Evolutionary conservation across 441 rosid genomes (phyloP), one percentile per base, ranked within the genome.

Genomic region (Populus hybrid): DNA sequence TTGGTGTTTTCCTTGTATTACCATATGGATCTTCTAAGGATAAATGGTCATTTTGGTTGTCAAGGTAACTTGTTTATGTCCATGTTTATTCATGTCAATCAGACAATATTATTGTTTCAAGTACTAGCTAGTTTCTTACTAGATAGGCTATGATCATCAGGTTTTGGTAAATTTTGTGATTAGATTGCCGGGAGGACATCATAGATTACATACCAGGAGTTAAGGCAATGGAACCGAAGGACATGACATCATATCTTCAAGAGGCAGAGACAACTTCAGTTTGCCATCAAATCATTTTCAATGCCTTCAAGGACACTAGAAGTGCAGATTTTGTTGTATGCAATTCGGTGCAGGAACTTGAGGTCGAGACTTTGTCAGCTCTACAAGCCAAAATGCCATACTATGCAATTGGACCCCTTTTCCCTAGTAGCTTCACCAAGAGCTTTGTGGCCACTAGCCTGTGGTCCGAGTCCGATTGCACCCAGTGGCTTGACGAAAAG

Each of bases 401-500:
- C 80, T 89, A 88, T 14, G 83, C 93, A 2, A 84, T 91, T 7
- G 94, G 97, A 18, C 92, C 94, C 68, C 76, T 89, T 63, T 85
- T 87, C 79, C 87, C 91, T 0, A 11, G 30, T 11, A 81, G 82
- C 69, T 84, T 85, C 80, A 73, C 82, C 70, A 16, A 74, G 38
- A 81, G 85, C 7, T 63, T 67, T 8, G 87, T 90, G 65, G 82
- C 88, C 46, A 89, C 90, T 9, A 91, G 92, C 89, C 77, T 89
- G 14, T 91, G 95, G 95, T 74, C 92, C 0, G 93, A 88, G 77
- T 87, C 91, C 2, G 92, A 92, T 35, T 89, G 95, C 82, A 83
- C 84, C 42, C 85, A 82, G 14, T 91, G 95, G 97, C 90, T 92
- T 1, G 78, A 86, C 71, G 38, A 78, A 2, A 82, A 75, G 76